A percentile compares a stretch with the other conserved stretches of the same genome.
phyloP scores from a whole-genome alignment of 2,329 filamentous ascomycete genomes.

The Xylariaceae sp. region DNA sequence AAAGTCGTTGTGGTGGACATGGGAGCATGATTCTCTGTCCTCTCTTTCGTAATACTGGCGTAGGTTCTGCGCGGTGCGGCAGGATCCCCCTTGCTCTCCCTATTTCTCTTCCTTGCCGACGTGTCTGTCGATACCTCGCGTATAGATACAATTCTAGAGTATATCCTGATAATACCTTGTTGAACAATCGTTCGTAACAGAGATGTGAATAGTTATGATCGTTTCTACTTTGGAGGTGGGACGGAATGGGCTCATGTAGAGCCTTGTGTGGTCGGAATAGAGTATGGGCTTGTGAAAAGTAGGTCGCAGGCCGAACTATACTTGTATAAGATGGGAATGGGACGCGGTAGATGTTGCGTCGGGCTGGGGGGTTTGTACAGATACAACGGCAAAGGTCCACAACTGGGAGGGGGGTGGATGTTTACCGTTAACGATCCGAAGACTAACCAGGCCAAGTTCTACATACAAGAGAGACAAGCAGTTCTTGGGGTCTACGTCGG shows the following conservation, averaged over 20 bases:
- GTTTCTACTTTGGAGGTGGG: slow-evolving; percentile 19
- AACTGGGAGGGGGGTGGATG: slow-evolving; percentile 29
- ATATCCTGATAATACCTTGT: slow-evolving; percentile 8
- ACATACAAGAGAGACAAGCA: slow-evolving; percentile 26
- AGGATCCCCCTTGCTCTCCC: no score
- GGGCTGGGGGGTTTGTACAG: slow-evolving; percentile 33
- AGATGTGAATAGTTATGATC: neutral
- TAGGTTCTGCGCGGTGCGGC: neutral
- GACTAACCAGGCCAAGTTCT: slow-evolving; percentile 25
- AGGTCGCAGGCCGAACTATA: slow-evolving; percentile 35
- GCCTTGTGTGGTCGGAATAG: slow-evolving; percentile 28
- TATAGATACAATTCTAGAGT: no score
- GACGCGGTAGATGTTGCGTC: slow-evolving; percentile 35
- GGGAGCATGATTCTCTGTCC: slow-evolving; percentile 46
- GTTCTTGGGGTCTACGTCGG: slow-evolving; percentile 24
- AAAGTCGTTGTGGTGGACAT: slow-evolving; percentile 62
- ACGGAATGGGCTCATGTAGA: slow-evolving; percentile 25
- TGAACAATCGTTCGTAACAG: slow-evolving; percentile 9
- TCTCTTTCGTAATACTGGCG: slow-evolving; percentile 15
- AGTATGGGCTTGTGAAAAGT: slow-evolving; percentile 32
- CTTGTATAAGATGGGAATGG: slow-evolving; percentile 34
- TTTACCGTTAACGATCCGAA: slow-evolving; percentile 27
- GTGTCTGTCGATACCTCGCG: no score
- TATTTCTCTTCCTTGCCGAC: no score
- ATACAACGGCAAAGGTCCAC: slow-evolving; percentile 30